phyloP scores from a whole-genome alignment of 2,329 filamentous ascomycete genomes.

The Apiospora koreana region DNA sequence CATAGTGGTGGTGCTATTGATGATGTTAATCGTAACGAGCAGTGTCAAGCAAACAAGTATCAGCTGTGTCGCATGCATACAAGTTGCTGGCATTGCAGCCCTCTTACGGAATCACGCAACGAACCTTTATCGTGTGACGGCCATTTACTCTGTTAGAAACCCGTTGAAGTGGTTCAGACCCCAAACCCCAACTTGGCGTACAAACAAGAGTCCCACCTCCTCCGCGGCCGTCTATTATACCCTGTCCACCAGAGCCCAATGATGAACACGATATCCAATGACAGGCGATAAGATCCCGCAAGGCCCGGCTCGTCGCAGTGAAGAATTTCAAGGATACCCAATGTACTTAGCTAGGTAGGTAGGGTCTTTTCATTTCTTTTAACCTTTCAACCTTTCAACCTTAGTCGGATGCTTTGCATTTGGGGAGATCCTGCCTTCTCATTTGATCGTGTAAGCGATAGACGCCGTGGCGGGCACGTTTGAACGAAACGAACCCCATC shows the following conservation, averaged over 20 bases:
- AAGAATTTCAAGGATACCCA: not conserved
- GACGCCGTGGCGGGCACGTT: not conserved
- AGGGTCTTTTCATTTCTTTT: not conserved
- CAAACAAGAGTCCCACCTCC: not conserved
- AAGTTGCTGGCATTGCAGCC: not conserved
- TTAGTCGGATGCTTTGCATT: not conserved
- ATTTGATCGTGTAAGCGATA: not conserved
- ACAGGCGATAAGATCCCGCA: not conserved
- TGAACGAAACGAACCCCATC: not conserved
- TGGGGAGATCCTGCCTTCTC: not conserved
- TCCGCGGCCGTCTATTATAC: not conserved
- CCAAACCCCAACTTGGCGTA: not conserved
- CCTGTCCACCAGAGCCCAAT: not conserved
- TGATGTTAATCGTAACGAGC: not conserved
- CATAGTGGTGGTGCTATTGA: not conserved
- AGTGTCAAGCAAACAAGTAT: not conserved
- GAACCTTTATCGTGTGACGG: not conserved
- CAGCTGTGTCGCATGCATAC: not conserved
- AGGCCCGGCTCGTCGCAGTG: slow-evolving; percentile 1
- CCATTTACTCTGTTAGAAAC: not conserved
- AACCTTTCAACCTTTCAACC: not conserved
- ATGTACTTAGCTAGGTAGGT: no score
- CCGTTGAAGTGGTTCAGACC: not conserved
- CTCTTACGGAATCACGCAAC: not conserved
- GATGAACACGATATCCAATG: not conserved